Conservation (phyloP, 805 yeast species). For the Teunomyces lycoperdinae region DNA sequence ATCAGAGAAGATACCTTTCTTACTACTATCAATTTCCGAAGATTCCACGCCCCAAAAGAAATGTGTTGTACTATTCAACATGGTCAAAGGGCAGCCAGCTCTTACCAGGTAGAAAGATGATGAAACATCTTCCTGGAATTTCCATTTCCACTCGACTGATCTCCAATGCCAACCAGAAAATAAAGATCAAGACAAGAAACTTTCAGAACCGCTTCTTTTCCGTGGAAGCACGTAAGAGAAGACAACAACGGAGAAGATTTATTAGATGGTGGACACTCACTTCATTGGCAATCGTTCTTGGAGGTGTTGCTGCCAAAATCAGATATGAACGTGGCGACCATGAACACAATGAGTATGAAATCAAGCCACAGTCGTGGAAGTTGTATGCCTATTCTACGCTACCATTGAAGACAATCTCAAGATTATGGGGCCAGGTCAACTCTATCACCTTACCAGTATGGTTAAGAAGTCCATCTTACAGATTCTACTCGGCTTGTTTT, state of each 20-base stretch:
- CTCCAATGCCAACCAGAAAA: conserved; percentile 35
- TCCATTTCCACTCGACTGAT: conserved; percentile 29
- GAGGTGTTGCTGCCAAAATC: conserved; percentile 51
- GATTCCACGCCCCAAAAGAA: conserved; percentile 57
- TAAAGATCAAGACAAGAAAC: conserved; percentile 34
- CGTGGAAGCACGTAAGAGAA: conserved; percentile 37
- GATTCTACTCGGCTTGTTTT: conserved; percentile 71
- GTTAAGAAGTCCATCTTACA: conserved; percentile 80
- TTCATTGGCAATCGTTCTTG: conserved; percentile 49
- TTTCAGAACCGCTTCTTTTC: conserved; percentile 41
- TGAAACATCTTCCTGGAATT: conserved; percentile 17
- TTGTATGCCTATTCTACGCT: conserved; percentile 84
- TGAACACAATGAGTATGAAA: conserved; percentile 38
- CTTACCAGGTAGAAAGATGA: conserved; percentile 12
- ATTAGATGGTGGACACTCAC: conserved; percentile 55
- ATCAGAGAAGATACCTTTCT: conserved; percentile 18
- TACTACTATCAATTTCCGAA: conserved; percentile 46
- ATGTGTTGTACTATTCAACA: conserved; percentile 48
- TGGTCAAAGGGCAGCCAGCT: conserved; percentile 33
- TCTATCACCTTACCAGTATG: conserved; percentile 80
- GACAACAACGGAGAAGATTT: conserved; percentile 40
- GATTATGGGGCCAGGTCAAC: conserved; percentile 94
- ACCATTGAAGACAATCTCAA: conserved; percentile 86
- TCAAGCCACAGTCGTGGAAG: conserved; percentile 80
- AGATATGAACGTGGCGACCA: conserved; percentile 30